A percentile compares a stretch with the other conserved stretches of the same genome.
These are phyloP conservation scores for Candida glucosophila DNA, from an alignment of 1,139 yeast genomes.

Conservation along the genomic window DNA sequence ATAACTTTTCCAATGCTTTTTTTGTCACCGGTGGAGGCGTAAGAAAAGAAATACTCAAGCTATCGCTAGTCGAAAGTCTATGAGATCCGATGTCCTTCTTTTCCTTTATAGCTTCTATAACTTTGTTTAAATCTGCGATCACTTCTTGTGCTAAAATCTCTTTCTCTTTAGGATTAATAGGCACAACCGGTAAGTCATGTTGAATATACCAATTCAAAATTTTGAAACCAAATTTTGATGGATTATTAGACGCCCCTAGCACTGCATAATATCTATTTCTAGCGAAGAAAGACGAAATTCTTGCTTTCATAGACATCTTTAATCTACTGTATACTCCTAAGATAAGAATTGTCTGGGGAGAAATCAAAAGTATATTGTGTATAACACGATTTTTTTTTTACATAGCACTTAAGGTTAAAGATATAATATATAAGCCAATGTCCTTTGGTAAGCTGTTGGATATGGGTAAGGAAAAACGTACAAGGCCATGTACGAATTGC, in stretches of 20 bases:
- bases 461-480: slow-evolving; percentile 37
- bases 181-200: slow-evolving; percentile 52
- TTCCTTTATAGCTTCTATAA: slow-evolving; percentile 18
- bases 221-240: slow-evolving; percentile 62
- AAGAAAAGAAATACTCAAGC: slow-evolving; percentile 52
- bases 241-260: slow-evolving; percentile 64
- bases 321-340: background rate
- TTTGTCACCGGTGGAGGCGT: slow-evolving; percentile 64
- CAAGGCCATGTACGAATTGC: slow-evolving; percentile 60
- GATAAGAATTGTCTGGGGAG: slow-evolving; percentile 1
- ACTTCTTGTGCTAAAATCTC: slow-evolving; percentile 40
- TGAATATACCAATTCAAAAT: slow-evolving; percentile 60
- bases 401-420: background rate
- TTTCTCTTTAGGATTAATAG: slow-evolving; percentile 51
- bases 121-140: slow-evolving; percentile 23
- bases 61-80: slow-evolving; percentile 24
- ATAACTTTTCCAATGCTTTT: slow-evolving; percentile 35
- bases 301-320: slow-evolving; percentile 31
- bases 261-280: slow-evolving; percentile 52
- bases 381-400: slow-evolving; percentile 1
- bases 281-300: slow-evolving; percentile 42
- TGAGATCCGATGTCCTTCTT: slow-evolving; percentile 19
- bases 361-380: slow-evolving; percentile 2
- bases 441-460: no score
- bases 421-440: background rate